Conservation (phyloP, 805 yeast species). For the Yarrowia sp. region DNA sequence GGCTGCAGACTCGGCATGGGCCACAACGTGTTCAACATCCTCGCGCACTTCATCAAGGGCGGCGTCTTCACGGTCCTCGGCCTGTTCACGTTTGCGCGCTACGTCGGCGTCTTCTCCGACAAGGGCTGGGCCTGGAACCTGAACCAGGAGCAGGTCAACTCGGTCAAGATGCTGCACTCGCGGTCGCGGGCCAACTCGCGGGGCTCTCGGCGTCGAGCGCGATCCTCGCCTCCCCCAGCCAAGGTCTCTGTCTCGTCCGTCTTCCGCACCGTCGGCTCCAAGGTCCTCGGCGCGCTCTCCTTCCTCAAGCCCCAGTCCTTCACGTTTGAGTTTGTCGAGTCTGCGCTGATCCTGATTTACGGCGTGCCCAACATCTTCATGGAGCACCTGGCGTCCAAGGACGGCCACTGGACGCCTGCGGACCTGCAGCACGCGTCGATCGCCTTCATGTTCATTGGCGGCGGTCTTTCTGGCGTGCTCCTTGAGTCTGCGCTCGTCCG, state of each 20-base stretch:
- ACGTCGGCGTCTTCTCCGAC: constrained; percentile 73
- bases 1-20: constrained; percentile 71
- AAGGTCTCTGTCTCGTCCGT: not conserved
- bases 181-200: constrained; percentile 22
- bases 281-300: not conserved
- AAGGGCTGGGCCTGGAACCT: constrained; percentile 92
- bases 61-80: constrained; percentile 82
- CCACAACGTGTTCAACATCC: constrained; percentile 64
- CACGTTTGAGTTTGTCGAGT: constrained; percentile 84
- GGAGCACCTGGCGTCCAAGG: constrained; percentile 79
- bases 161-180: constrained; percentile 1
- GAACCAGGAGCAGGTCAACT: constrained; percentile 33
- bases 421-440: constrained; percentile 88
- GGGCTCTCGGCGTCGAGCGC: not conserved
- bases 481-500: constrained; percentile 54
- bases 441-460: constrained; percentile 87
- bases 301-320: constrained; percentile 34
- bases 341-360: constrained; percentile 75
- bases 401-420: constrained; percentile 84
- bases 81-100: constrained; percentile 75
- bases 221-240: constrained; percentile 7
- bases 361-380: constrained; percentile 87
- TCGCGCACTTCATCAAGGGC: constrained; percentile 96
- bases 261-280: not conserved
- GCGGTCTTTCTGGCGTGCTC: constrained; percentile 86